A percentile compares a stretch with the other conserved stretches of the same genome.
phyloP scores from a whole-genome alignment of 108 stramenopile genomes.

The Seminavis robusta region DNA sequence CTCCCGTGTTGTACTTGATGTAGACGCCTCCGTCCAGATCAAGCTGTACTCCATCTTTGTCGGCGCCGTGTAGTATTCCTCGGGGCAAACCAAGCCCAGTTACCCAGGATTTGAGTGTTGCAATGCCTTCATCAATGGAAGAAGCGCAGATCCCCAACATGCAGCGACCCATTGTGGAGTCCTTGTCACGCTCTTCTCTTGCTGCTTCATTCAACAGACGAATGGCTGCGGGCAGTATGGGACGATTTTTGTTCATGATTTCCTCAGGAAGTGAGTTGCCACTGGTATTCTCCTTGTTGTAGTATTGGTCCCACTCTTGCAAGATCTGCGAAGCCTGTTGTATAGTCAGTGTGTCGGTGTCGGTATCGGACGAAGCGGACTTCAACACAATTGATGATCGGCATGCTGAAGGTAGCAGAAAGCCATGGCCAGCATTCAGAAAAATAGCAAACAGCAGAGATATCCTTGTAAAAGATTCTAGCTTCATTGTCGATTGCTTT shows the following conservation, averaged over 20 bases:
- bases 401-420: too few relatives aligned
- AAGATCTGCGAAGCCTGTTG: conserved; percentile 8
- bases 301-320: conserved; percentile 10
- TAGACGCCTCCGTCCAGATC: conserved; percentile 65
- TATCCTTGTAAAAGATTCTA: too few relatives aligned
- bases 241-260: background rate
- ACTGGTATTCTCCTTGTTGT: conserved; percentile 12
- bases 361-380: too few relatives aligned
- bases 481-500: too few relatives aligned
- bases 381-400: too few relatives aligned
- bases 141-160: conserved; percentile 83
- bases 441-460: too few relatives aligned
- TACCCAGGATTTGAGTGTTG: conserved; percentile 71
- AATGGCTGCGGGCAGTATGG: conserved; percentile 17
- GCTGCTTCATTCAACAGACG: conserved; percentile 19
- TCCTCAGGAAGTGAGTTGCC: background rate
- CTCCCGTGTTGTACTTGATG: conserved; percentile 86
- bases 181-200: conserved; percentile 43
- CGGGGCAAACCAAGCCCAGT: conserved; percentile 53
- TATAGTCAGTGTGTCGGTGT: too few relatives aligned
- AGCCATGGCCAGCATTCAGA: too few relatives aligned
- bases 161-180: conserved; percentile 58
- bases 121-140: conserved; percentile 63
- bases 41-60: conserved; percentile 77
- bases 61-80: conserved; percentile 84